Conservation (phyloP, 2,329 filamentous ascomycete genomes). For the Stagonosporopsis tanaceti region DNA sequence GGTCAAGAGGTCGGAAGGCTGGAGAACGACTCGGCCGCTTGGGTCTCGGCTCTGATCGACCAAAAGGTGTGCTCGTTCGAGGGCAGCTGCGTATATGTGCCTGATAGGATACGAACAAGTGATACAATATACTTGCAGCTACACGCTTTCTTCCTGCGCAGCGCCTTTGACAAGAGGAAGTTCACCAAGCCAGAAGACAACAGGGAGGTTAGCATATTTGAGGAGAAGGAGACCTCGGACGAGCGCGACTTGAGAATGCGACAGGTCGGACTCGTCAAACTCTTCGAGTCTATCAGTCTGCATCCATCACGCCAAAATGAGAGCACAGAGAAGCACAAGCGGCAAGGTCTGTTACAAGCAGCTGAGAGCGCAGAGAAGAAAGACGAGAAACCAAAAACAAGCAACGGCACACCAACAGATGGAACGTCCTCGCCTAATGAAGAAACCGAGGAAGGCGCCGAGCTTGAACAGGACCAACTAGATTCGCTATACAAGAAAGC, state of each 20-base stretch:
- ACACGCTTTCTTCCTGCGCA: slow-evolving; percentile 75
- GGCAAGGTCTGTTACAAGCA: slow-evolving; percentile 85
- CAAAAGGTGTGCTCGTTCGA: slow-evolving; percentile 89
- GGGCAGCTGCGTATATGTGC: slow-evolving; percentile 86
- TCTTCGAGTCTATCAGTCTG: slow-evolving; percentile 89
- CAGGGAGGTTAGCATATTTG: slow-evolving; percentile 75
- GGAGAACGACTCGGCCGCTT: slow-evolving; percentile 84
- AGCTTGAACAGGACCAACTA: slow-evolving; percentile 94
- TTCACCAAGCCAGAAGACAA: slow-evolving; percentile 74
- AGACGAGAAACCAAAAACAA: slow-evolving; percentile 54
- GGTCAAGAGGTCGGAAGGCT: slow-evolving; percentile 88
- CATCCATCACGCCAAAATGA: slow-evolving; percentile 78
- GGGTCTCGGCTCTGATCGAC: slow-evolving; percentile 92
- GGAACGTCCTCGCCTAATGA: slow-evolving; percentile 62
- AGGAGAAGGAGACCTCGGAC: slow-evolving; percentile 83
- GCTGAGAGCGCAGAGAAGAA: slow-evolving; percentile 84
- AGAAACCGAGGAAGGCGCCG: slow-evolving; percentile 82
- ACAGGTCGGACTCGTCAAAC: slow-evolving; percentile 85
- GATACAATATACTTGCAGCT: slow-evolving; percentile 95
- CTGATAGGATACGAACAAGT: slow-evolving; percentile 83
- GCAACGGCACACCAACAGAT: slow-evolving; percentile 59
- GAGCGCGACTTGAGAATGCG: slow-evolving; percentile 84
- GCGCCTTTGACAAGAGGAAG: slow-evolving; percentile 72
- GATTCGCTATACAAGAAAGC: slow-evolving; percentile 95
- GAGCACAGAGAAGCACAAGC: slow-evolving; percentile 77